Percentiles rank a stretch among this genome's conserved stretches.
phyloP scores from a whole-genome alignment of 371 early-diverging fungal species.

The Sporodiniella umbellata region DNA sequence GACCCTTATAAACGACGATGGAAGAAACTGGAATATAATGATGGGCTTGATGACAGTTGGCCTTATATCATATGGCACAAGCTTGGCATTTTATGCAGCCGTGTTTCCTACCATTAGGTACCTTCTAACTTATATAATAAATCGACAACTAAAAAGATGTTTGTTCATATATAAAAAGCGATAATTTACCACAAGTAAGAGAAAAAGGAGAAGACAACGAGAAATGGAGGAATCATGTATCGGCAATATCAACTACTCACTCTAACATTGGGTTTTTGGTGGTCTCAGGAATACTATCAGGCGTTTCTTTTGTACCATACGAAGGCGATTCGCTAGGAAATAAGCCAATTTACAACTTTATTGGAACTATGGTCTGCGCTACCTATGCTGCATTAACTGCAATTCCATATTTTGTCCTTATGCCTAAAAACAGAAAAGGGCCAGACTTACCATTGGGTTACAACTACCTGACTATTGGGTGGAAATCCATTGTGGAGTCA shows the following conservation, averaged over 20 bases:
- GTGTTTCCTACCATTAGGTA: constrained; percentile 48
- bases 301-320: constrained; percentile 32
- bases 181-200: constrained; percentile 35
- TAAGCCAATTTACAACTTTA: constrained; percentile 40
- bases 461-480: constrained; percentile 35
- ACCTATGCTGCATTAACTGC: constrained; percentile 33
- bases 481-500: constrained; percentile 22
- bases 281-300: constrained; percentile 31
- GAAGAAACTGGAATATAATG: constrained; percentile 40
- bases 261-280: constrained; percentile 41
- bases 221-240: constrained; percentile 46
- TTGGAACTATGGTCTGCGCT: constrained; percentile 37
- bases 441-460: constrained; percentile 25
- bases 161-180: constrained; percentile 9
- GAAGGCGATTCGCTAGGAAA: constrained; percentile 33
- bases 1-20: constrained; percentile 36
- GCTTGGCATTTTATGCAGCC: constrained; percentile 50
- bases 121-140: neutral
- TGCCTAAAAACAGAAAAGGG: constrained; percentile 28
- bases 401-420: constrained; percentile 33
- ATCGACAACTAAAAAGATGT: too few relatives aligned
- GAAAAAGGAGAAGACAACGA: constrained; percentile 25
- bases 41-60: constrained; percentile 40
- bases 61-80: constrained; percentile 43
- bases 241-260: constrained; percentile 37